Evolutionary conservation across 2,329 filamentous ascomycete genomes (phyloP).

Genomic region (Mycosphaerelloides madeirae): DNA sequence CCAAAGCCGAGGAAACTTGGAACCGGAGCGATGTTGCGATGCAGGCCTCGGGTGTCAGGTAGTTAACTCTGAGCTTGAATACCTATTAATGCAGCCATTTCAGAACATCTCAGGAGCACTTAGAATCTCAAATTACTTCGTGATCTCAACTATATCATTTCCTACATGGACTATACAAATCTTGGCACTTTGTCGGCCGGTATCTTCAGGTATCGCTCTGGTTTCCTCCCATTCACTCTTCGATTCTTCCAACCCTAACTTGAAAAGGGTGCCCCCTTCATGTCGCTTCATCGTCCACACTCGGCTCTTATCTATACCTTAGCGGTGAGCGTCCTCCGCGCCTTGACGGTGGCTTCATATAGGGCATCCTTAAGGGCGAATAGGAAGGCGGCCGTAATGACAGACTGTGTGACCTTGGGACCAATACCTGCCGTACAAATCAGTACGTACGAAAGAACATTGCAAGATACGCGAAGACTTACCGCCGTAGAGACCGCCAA

Average conservation of each 20-base stretch:
- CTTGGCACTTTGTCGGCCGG: too few species aligned
- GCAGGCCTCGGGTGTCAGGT: conserved; percentile 6
- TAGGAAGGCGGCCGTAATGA: conserved; percentile 89
- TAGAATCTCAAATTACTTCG: too few species aligned
- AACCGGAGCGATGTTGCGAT: conserved; percentile 40
- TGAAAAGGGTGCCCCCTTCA: too few species aligned
- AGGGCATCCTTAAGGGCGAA: conserved; percentile 98
- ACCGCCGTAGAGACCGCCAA: conserved; percentile 88
- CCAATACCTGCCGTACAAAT: conserved; percentile 64
- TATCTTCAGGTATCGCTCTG: too few species aligned
- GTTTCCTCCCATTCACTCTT: too few species aligned
- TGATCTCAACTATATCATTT: too few species aligned
- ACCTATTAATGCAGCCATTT: too few species aligned
- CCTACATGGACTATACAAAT: too few species aligned
- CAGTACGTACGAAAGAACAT: conserved; percentile 1
- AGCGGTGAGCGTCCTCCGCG: conserved; percentile 43
- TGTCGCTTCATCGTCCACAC: too few species aligned
- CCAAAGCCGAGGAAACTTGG: conserved; percentile 85
- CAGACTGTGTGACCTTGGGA: conserved; percentile 94
- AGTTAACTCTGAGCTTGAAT: neutral
- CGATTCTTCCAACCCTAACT: too few species aligned
- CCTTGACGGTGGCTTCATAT: conserved; percentile 73
- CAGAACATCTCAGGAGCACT: too few species aligned
- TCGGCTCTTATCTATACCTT: conserved; percentile 12
- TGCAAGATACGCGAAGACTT: conserved; percentile 30